Evolutionary conservation across 768 basidiomycete species (phyloP).

Genomic region (Tephrocybe rancida): DNA sequence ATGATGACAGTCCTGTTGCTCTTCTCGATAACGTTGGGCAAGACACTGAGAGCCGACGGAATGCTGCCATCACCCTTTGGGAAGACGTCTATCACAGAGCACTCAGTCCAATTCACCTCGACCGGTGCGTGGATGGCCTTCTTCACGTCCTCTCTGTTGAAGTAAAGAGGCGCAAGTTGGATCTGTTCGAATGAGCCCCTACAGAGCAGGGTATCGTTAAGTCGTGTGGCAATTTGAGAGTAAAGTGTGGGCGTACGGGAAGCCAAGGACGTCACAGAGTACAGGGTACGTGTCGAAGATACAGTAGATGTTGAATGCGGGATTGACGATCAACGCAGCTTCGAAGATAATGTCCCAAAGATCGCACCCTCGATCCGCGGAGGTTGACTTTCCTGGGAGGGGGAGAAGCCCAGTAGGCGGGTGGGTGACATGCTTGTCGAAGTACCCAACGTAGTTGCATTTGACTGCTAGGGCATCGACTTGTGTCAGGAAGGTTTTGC

Average conservation of each 20-base stretch:
- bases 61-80: slow-evolving; percentile 60
- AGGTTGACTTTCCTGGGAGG: slow-evolving; percentile 59
- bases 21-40: slow-evolving; percentile 79
- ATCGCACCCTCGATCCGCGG: slow-evolving; percentile 56
- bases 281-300: slow-evolving; percentile 78
- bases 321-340: slow-evolving; percentile 63
- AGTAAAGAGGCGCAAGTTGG: slow-evolving; percentile 67
- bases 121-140: slow-evolving; percentile 69
- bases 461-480: slow-evolving; percentile 51
- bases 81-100: slow-evolving; percentile 63
- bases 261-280: slow-evolving; percentile 82
- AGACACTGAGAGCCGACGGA: slow-evolving; percentile 63
- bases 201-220: neutral
- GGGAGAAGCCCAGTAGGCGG: slow-evolving; percentile 71
- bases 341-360: slow-evolving; percentile 69
- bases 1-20: slow-evolving; percentile 66
- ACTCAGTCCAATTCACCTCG: slow-evolving; percentile 63
- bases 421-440: slow-evolving; percentile 62
- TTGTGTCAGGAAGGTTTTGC: slow-evolving; percentile 61
- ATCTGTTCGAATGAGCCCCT: slow-evolving; percentile 58
- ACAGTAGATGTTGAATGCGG: slow-evolving; percentile 77
- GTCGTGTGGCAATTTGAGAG: neutral
- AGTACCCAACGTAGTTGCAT: slow-evolving; percentile 70
- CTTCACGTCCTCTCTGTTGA: slow-evolving; percentile 70
- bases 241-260: slow-evolving; percentile 52